Evolutionary conservation across 2,329 filamentous ascomycete species (phyloP).

Genomic region (Beauveria sp.): DNA sequence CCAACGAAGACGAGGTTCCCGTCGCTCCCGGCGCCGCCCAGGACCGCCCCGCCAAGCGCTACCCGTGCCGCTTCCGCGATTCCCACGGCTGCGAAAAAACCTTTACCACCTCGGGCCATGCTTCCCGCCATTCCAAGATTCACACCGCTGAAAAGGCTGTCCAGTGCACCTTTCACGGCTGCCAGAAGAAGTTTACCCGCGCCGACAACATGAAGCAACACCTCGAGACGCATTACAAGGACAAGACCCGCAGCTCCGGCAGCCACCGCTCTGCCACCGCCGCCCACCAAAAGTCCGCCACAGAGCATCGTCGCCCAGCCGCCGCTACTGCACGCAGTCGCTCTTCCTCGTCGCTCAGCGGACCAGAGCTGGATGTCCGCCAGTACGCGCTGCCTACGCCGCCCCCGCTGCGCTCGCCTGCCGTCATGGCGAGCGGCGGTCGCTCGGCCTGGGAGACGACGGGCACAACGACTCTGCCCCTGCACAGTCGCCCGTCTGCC

Average conservation of each 20-base stretch:
- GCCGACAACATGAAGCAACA: constrained; percentile 87
- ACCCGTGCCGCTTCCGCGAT: constrained; percentile 66
- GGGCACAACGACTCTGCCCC: constrained; percentile 31
- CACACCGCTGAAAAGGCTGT: constrained; percentile 76
- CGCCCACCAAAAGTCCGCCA: constrained; percentile 22
- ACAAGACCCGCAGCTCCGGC: constrained; percentile 42
- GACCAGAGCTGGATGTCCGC: constrained; percentile 29
- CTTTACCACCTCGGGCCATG: constrained; percentile 78
- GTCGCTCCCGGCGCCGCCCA: constrained; percentile 32
- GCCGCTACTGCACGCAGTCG: constrained; percentile 20
- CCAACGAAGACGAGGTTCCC: constrained; percentile 44
- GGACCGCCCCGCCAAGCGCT: constrained; percentile 54
- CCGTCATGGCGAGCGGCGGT: constrained; percentile 13
- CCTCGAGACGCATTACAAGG: constrained; percentile 66
- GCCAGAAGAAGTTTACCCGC: constrained; percentile 72
- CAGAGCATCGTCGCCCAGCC: neutral
- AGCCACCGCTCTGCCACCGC: constrained; percentile 26
- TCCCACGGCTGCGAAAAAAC: constrained; percentile 67
- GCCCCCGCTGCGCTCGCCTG: constrained; percentile 28
- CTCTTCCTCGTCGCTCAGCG: constrained; percentile 16
- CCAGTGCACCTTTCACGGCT: constrained; percentile 58
- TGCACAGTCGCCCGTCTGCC: constrained; percentile 36
- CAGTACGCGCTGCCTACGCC: constrained; percentile 30
- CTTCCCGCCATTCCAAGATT: constrained; percentile 78
- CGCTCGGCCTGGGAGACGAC: constrained; percentile 38